These are phyloP conservation scores for Phytopythium delawarense DNA, from an alignment of 352 stramenopile species.

Conservation along the genomic window DNA sequence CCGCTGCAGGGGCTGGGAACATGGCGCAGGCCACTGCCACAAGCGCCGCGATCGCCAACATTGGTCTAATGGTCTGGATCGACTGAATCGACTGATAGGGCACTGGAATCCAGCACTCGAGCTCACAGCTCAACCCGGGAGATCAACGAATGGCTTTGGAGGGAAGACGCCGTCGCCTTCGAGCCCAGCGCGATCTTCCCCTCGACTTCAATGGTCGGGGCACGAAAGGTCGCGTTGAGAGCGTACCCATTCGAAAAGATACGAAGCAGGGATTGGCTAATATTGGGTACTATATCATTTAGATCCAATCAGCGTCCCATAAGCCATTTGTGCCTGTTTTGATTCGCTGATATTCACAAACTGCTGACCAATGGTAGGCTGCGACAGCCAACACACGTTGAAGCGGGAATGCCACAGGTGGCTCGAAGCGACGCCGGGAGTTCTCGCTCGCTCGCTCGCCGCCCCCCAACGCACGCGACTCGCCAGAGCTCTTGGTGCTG, in stretches of 20 bases:
- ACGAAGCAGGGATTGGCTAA: neutral
- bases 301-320: neutral
- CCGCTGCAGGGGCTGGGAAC: neutral
- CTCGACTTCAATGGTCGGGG: neutral
- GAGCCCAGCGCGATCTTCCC: neutral
- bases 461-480: neutral
- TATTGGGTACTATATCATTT: conserved; percentile 1
- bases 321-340: neutral
- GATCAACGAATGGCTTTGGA: neutral
- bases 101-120: neutral
- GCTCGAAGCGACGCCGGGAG: neutral
- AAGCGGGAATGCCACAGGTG: neutral
- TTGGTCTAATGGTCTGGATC: conserved; percentile 3
- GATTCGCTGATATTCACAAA: neutral
- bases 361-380: neutral
- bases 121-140: conserved; percentile 1
- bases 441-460: neutral
- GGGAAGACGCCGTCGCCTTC: neutral
- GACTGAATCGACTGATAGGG: neutral
- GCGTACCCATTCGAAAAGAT: conserved; percentile 8
- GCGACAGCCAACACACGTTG: neutral
- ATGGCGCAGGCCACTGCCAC: conserved; percentile 8
- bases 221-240: conserved; percentile 1
- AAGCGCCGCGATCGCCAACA: conserved; percentile 13
- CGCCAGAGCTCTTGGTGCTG: neutral